phyloP scores from a whole-genome alignment of 495 filamentous ascomycete species.

The Aspergillus indologenus region DNA sequence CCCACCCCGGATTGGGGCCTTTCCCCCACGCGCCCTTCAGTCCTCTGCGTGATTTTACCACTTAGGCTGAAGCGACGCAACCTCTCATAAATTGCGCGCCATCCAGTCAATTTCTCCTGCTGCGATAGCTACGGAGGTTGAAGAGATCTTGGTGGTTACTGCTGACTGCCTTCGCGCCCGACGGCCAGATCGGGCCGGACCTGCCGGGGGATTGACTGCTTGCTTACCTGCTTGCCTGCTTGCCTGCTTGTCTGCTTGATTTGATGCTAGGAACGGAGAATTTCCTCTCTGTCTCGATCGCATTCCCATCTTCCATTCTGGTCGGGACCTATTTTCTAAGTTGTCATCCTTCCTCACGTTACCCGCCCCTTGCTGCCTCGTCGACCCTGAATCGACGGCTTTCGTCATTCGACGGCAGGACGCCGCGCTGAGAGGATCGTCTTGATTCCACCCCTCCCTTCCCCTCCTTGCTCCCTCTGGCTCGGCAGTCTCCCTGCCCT shows the following conservation, averaged over 20 bases:
- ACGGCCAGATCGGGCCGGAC: constrained; percentile 19
- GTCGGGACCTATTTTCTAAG: constrained; percentile 9
- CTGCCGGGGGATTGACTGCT: constrained; percentile 19
- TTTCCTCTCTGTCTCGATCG: constrained; percentile 12
- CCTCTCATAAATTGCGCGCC: background rate
- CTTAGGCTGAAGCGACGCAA: background rate
- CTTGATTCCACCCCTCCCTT: constrained; percentile 2
- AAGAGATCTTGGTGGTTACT: background rate
- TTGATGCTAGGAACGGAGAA: constrained; percentile 15
- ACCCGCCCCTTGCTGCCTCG: constrained; percentile 13
- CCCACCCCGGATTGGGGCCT: background rate
- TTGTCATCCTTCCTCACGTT: constrained; percentile 2
- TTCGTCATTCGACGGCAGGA: constrained; percentile 8
- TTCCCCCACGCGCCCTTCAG: background rate
- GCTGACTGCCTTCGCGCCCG: constrained; percentile 18
- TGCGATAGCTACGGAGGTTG: no score
- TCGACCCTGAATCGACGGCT: constrained; percentile 2
- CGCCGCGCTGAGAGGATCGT: background rate
- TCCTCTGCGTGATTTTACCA: background rate
- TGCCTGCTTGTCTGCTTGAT: background rate
- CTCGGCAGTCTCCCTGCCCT: constrained; percentile 4
- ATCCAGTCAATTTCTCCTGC: background rate
- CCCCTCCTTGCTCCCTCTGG: constrained; percentile 1
- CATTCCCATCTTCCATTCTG: constrained; percentile 17
- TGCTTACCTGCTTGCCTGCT: background rate